Conservation (phyloP, 2,329 filamentous ascomycete species). For the Calonectria pauciramosa region DNA sequence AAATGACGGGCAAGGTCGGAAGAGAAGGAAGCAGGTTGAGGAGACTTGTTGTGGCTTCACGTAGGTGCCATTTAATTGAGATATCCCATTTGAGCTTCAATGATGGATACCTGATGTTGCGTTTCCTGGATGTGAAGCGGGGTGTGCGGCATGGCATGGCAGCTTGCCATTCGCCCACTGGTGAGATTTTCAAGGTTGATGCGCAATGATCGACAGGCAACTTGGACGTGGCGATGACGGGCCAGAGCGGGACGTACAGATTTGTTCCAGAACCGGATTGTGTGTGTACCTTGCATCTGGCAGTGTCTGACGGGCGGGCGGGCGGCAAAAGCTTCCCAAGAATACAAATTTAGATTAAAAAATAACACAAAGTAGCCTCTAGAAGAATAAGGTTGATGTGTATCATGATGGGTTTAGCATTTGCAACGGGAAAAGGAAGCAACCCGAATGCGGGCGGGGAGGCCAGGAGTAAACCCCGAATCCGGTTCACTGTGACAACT, state of each 20-base stretch:
- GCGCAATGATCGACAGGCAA: not conserved
- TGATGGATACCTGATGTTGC: not conserved
- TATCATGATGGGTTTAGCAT: not conserved
- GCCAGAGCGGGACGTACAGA: not conserved
- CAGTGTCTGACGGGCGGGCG: too few relatives aligned
- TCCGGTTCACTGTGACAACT: not conserved
- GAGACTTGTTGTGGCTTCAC: conserved; percentile 30
- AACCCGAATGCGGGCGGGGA: not conserved
- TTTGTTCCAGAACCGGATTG: not conserved
- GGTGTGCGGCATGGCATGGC: not conserved
- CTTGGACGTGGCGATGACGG: not conserved
- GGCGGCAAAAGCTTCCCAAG: not conserved
- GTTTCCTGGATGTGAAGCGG: not conserved
- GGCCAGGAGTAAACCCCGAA: not conserved
- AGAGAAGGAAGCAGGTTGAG: conserved; percentile 21
- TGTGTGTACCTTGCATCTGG: not conserved
- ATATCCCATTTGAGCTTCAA: conserved; percentile 35
- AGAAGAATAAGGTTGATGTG: not conserved
- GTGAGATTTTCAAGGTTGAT: not conserved
- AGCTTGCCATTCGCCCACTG: not conserved
- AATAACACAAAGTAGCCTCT: not conserved
- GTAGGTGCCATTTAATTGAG: conserved; percentile 37
- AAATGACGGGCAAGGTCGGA: conserved; percentile 28
- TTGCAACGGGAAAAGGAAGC: not conserved
- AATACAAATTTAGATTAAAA: not conserved